Base-by-base conservation (phyloP, 2,329 filamentous ascomycete species). In the Penicillium sp. region DNA sequence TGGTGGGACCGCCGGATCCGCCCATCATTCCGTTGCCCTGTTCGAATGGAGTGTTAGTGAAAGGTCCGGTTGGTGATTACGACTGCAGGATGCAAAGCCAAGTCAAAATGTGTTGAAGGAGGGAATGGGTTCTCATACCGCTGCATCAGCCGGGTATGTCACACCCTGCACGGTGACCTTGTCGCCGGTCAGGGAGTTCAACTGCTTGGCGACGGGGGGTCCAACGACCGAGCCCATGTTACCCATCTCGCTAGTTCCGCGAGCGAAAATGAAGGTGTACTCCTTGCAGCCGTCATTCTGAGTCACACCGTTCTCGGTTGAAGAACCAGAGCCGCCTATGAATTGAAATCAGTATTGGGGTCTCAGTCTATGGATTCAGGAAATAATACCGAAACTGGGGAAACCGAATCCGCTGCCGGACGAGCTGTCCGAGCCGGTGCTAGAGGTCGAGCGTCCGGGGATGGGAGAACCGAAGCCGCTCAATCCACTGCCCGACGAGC, bases 141-240 rank as follows among this genome's bases (percentile, higher is more conserved):
- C 64, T 5, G 54, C 57, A 41, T 62, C 61, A 10, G 70, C 71
- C 18, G 67, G 60, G 45, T 73, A 72, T 7, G 65, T 61, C 8
- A 72, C 68, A 4, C 71, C 71, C 56, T 73, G 69, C 7, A 72
- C 57, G 13, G 60, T 64, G 23, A 70, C 63, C 44, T 70, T 64
- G 49, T 64, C 61, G 15, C 58, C 55, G 3, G 65, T 64, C 44
- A 66, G 40, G 0, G 62, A 58, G 39, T 61, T 55, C 38, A 73
- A 52, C 21, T 65, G 53, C 3, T 50, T 56, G 0, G 66, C 69
- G 3, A 73, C 63, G 3, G 71, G 68, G 2, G 75, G 76, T 1
- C 76, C 76, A 31, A 75, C 64, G 8, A 77, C 65, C 0, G 62
- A 64, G 8, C 76, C 76, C 61, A 79, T 75, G 55, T 77, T 79